Conservation (phyloP, 2,329 filamentous ascomycete species). For the Fusarium tuaranense region DNA sequence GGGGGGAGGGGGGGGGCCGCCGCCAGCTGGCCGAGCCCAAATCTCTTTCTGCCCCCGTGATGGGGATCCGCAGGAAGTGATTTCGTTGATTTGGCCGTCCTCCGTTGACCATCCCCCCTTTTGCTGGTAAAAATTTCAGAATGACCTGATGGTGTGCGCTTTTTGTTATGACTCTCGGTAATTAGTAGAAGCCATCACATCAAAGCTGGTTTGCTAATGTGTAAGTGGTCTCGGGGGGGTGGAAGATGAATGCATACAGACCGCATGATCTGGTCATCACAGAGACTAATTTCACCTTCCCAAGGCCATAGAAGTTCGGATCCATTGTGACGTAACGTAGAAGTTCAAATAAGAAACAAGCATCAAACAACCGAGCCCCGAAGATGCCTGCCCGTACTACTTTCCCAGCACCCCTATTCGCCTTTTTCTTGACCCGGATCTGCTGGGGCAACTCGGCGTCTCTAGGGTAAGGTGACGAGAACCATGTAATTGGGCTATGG, state of each 20-base stretch:
- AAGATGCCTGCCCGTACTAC: not conserved
- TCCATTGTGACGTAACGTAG: not conserved
- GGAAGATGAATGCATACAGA: not conserved
- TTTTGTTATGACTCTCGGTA: not conserved
- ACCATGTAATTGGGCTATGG: constrained; percentile 10
- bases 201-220: not conserved
- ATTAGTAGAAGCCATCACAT: not conserved
- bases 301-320: not conserved
- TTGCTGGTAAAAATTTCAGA: not conserved
- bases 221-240: not conserved
- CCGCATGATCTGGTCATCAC: not conserved
- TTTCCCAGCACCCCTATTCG: not conserved
- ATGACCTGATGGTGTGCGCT: constrained; percentile 27
- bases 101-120: constrained; percentile 23
- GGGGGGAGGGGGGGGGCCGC: not conserved
- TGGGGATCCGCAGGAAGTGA: constrained; percentile 28
- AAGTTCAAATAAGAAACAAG: constrained; percentile 3
- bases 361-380: not conserved
- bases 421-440: not conserved
- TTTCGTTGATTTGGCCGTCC: constrained; percentile 18
- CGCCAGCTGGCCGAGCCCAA: constrained; percentile 9
- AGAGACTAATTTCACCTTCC: not conserved
- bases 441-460: not conserved
- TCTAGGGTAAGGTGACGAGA: constrained; percentile 26
- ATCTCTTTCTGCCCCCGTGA: constrained; percentile 32